Percentiles rank a stretch among this genome's conserved stretches.
Evolutionary conservation across 2,329 filamentous ascomycete genomes (phyloP).

Genomic region (Cercospora nicotianae): DNA sequence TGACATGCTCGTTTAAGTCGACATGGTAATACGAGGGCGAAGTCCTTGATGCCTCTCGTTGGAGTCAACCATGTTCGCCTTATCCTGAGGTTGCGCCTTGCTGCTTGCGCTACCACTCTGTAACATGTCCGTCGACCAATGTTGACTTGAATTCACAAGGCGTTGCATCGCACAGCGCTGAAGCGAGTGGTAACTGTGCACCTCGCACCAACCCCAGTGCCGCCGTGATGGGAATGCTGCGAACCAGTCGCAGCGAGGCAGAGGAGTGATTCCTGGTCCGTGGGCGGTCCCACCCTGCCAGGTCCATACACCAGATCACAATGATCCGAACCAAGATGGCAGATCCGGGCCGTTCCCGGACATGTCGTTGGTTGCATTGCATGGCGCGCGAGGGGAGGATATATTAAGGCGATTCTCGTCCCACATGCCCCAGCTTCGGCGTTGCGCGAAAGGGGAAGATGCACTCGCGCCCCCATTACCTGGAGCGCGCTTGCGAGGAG

Average conservation of each 20-base stretch:
- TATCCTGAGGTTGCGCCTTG: conserved; percentile 15
- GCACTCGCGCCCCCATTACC: conserved; percentile 14
- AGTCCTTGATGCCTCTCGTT: neutral
- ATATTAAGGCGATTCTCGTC: conserved; percentile 29
- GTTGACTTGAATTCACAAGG: conserved; percentile 23
- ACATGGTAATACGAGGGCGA: neutral
- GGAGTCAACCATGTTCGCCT: neutral
- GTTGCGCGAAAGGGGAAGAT: conserved; percentile 24
- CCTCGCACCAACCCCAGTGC: conserved; percentile 17
- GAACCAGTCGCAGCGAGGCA: conserved; percentile 18
- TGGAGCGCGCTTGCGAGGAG: conserved; percentile 12
- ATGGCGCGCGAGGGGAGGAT: conserved; percentile 18
- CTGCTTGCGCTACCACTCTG: conserved; percentile 24
- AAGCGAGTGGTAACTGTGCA: conserved; percentile 19
- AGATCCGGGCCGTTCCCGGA: conserved; percentile 20
- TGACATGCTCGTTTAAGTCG: neutral
- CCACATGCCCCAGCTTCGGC: conserved; percentile 19
- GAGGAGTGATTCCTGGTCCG: conserved; percentile 22
- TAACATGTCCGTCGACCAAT: conserved; percentile 25
- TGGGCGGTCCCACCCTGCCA: conserved; percentile 17
- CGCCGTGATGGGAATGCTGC: conserved; percentile 24
- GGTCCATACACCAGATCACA: conserved; percentile 12
- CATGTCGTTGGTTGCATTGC: conserved; percentile 17
- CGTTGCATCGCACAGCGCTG: conserved; percentile 24
- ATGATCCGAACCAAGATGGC: conserved; percentile 30